Conservation (phyloP, 2,329 filamentous ascomycete species). For the Neophaeococcomyces mojaviensis region DNA sequence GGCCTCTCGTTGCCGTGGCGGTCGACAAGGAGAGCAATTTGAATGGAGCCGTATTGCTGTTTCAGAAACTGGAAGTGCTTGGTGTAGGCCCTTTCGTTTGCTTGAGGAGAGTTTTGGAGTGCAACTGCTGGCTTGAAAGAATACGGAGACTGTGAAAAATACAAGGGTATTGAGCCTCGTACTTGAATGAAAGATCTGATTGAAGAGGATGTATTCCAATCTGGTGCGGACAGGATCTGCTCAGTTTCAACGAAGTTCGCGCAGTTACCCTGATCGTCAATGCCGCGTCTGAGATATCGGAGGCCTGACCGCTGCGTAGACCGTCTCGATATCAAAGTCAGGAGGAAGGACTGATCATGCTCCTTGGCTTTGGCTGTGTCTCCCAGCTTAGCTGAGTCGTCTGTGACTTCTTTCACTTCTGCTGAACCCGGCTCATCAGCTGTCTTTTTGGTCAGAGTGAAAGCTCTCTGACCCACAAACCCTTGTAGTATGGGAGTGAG, state of each 20-base stretch:
- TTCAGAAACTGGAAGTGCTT: conserved; percentile 68
- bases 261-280: conserved; percentile 80
- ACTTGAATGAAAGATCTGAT: conserved; percentile 80
- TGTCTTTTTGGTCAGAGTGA: conserved; percentile 54
- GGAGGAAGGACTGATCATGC: conserved; percentile 50
- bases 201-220: conserved; percentile 55
- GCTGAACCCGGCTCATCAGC: not conserved
- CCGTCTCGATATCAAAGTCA: conserved; percentile 88
- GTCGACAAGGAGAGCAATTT: conserved; percentile 79
- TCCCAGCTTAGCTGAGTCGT: conserved; percentile 1
- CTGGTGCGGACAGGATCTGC: conserved; percentile 71
- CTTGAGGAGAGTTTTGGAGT: conserved; percentile 69
- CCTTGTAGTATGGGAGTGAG: conserved; percentile 84
- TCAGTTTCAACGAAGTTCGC: conserved; percentile 94
- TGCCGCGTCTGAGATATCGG: conserved; percentile 79
- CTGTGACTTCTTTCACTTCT: conserved; percentile 9
- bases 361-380: conserved; percentile 23
- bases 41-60: conserved; percentile 65
- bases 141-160: conserved; percentile 92
- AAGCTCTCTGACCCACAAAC: conserved; percentile 80
- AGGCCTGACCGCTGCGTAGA: conserved; percentile 80
- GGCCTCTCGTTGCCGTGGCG: conserved; percentile 75
- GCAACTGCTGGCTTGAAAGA: conserved; percentile 81
- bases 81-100: conserved; percentile 70
- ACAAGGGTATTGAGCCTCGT: conserved; percentile 84